phyloP scores from a whole-genome alignment of 768 basidiomycete genomes.

The Lactifluus echinatus region DNA sequence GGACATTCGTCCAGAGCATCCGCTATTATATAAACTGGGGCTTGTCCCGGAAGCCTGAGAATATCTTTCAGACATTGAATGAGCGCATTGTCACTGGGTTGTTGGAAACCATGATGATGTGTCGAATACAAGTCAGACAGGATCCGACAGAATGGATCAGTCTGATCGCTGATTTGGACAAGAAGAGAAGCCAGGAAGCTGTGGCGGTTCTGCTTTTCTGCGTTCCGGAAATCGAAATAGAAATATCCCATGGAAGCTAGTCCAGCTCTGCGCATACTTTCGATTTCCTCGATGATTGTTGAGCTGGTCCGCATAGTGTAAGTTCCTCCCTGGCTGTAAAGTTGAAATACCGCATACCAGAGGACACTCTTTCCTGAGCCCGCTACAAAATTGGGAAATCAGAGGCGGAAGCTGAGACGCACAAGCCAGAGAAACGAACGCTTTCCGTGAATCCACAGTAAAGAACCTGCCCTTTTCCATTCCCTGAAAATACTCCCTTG shows the following conservation, averaged over 20 bases:
- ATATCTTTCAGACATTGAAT: background rate
- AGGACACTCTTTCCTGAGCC: background rate
- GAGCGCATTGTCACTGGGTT: background rate
- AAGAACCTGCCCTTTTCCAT: background rate
- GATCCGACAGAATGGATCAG: background rate
- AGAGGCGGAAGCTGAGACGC: background rate
- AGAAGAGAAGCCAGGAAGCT: background rate
- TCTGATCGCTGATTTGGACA: background rate
- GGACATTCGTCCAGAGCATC: slow-evolving; percentile 1
- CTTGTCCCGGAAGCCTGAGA: background rate
- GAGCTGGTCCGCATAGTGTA: background rate
- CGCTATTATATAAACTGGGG: background rate
- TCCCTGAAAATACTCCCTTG: background rate
- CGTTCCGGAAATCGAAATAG: background rate
- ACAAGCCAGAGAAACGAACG: background rate
- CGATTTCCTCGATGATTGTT: background rate
- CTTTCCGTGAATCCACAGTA: background rate
- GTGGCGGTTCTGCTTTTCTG: background rate
- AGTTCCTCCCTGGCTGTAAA: background rate
- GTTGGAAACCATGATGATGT: background rate
- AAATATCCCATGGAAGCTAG: background rate
- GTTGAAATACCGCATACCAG: background rate
- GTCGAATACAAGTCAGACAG: background rate
- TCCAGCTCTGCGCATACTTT: background rate
- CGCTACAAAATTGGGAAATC: background rate